A percentile compares a stretch with the other conserved stretches of the same genome.
Conservation (phyloP, 2,329 filamentous ascomycete species). For the Colletotrichum lini region DNA sequence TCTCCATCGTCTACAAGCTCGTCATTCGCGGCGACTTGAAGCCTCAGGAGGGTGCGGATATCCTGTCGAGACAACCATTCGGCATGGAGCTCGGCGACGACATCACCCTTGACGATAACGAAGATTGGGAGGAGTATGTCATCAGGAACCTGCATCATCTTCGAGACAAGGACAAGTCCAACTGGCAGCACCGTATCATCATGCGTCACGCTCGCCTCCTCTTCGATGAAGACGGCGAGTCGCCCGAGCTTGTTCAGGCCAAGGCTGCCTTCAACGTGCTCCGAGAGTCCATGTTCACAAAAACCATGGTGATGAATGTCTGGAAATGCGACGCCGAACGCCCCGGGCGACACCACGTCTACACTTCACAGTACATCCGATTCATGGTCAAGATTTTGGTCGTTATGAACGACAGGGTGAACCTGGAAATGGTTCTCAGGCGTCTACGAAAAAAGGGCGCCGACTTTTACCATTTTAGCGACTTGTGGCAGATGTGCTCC, state of each 20-base stretch:
- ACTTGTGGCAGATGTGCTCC: slow-evolving; percentile 72
- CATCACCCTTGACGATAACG: slow-evolving; percentile 69
- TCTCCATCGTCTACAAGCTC: slow-evolving; percentile 86
- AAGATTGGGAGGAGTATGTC: slow-evolving; percentile 73
- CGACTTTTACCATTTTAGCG: slow-evolving; percentile 77
- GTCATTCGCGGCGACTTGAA: slow-evolving; percentile 69
- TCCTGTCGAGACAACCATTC: slow-evolving; percentile 71
- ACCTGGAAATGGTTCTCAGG: slow-evolving; percentile 83
- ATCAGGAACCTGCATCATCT: slow-evolving; percentile 66
- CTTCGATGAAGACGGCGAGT: slow-evolving; percentile 60
- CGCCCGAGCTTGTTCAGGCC: slow-evolving; percentile 74
- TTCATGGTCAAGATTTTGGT: slow-evolving; percentile 85
- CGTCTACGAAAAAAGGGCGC: slow-evolving; percentile 86
- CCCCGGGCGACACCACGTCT: slow-evolving; percentile 90
- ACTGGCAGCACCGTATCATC: slow-evolving; percentile 95
- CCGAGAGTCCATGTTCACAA: slow-evolving; percentile 82
- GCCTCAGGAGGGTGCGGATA: slow-evolving; percentile 63
- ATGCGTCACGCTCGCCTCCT: slow-evolving; percentile 76
- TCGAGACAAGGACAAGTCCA: slow-evolving; percentile 85
- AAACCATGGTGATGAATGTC: slow-evolving; percentile 94
- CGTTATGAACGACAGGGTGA: slow-evolving; percentile 80
- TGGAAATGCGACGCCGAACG: slow-evolving; percentile 93
- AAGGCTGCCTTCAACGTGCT: slow-evolving; percentile 86
- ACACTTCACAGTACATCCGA: slow-evolving; percentile 87
- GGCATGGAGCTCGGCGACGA: slow-evolving; percentile 64